Evolutionary conservation across 2,329 filamentous ascomycete genomes (phyloP).

Genomic region (Ophiosphaerella herpotricha): DNA sequence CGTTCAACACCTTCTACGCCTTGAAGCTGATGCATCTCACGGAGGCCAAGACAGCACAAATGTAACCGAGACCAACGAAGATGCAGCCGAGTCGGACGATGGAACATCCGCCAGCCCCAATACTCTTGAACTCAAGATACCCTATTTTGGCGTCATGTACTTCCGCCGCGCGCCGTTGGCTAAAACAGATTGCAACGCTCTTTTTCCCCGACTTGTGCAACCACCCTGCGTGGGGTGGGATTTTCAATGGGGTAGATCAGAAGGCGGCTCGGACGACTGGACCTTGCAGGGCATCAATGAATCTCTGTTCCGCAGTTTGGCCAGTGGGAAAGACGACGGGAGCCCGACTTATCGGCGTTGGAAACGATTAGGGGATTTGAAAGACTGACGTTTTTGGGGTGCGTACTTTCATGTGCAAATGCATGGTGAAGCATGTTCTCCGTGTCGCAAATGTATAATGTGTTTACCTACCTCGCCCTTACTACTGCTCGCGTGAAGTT

Average conservation of each 20-base stretch:
- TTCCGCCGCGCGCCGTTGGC: slow-evolving; percentile 12
- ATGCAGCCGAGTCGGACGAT: slow-evolving; percentile 22
- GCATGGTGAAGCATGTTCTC: too few relatives aligned
- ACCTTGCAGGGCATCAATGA: slow-evolving; percentile 18
- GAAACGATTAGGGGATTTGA: too few relatives aligned
- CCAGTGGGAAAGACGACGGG: slow-evolving; percentile 1
- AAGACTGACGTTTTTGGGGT: too few relatives aligned
- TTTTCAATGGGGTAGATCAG: not conserved
- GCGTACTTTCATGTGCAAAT: too few relatives aligned
- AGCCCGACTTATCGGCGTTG: too few relatives aligned
- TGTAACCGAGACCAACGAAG: slow-evolving; percentile 15
- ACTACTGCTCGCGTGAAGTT: too few relatives aligned
- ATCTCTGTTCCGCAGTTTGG: slow-evolving; percentile 10
- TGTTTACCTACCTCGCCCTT: too few relatives aligned
- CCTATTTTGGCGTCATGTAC: slow-evolving; percentile 28
- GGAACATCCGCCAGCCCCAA: slow-evolving; percentile 16
- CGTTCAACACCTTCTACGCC: slow-evolving; percentile 13
- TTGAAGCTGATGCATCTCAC: slow-evolving; percentile 14
- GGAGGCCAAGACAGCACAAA: slow-evolving; percentile 15
- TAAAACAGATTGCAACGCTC: too few relatives aligned
- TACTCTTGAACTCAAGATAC: slow-evolving; percentile 18
- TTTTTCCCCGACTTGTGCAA: not conserved
- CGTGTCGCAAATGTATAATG: too few relatives aligned
- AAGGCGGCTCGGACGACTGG: slow-evolving; percentile 8
- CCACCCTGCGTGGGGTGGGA: not conserved